A percentile compares a stretch with the other conserved stretches of the same genome.
phyloP scores from a whole-genome alignment of 345 rosid species.

The Arabidopsis suecica region DNA sequence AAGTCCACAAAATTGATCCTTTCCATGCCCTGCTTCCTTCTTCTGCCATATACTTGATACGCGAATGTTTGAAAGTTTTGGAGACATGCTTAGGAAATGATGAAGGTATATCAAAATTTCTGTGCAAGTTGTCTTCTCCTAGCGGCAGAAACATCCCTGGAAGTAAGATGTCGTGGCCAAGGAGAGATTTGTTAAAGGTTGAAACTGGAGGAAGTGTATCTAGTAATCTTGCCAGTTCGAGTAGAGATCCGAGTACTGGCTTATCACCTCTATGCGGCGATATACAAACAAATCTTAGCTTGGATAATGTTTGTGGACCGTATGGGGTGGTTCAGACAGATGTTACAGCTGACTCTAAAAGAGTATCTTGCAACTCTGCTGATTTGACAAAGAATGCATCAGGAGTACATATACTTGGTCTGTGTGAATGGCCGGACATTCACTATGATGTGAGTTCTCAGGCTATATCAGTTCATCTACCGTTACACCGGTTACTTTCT shows the following conservation, averaged over 20 bases:
- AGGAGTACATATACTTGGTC: conserved; percentile 53
- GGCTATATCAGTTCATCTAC: conserved; percentile 81
- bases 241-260: conserved; percentile 51
- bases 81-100: conserved; percentile 72
- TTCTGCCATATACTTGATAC: conserved; percentile 61
- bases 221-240: conserved; percentile 59
- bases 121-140: conserved; percentile 45
- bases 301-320: conserved; percentile 49
- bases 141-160: conserved; percentile 45
- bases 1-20: conserved; percentile 42
- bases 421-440: conserved; percentile 75
- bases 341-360: conserved; percentile 42
- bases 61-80: conserved; percentile 76
- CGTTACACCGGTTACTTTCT: conserved; percentile 80
- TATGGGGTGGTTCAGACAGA: conserved; percentile 46
- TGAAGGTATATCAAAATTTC: conserved; percentile 55
- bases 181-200: conserved; percentile 60
- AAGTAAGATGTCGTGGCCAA: conserved; percentile 59
- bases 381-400: conserved; percentile 48
- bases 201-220: conserved; percentile 60
- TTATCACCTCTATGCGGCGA: conserved; percentile 46
- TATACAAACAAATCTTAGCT: conserved; percentile 42
- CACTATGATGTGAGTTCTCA: conserved; percentile 78
- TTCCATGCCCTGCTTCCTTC: conserved; percentile 55
- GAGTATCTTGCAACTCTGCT: conserved; percentile 40